Evolutionary conservation across 805 yeast species (phyloP).

Genomic region (Zygoascus ofunaensis): DNA sequence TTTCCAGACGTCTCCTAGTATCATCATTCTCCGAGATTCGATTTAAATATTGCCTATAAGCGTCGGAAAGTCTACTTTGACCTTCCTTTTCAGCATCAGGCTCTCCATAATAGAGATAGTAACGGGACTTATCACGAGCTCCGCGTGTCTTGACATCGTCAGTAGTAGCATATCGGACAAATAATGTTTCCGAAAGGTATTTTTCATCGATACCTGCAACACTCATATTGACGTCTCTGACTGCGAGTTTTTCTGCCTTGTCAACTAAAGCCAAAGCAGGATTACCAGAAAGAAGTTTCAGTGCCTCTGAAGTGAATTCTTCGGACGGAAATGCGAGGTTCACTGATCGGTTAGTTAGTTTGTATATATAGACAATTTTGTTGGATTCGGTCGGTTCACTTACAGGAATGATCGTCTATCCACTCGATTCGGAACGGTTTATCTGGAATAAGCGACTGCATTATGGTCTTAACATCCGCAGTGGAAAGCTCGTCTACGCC

Average conservation of each 20-base stretch:
- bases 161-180: constrained; percentile 41
- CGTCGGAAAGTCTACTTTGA: constrained; percentile 9
- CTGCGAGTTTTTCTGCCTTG: not conserved
- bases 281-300: not conserved
- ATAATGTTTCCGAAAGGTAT: not conserved
- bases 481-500: constrained; percentile 63
- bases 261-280: not conserved
- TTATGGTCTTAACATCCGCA: constrained; percentile 45
- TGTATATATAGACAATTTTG: too few relatives aligned
- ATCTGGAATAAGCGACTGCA: constrained; percentile 40
- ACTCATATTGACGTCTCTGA: not conserved
- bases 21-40: constrained; percentile 8
- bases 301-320: not conserved
- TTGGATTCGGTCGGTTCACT: too few relatives aligned
- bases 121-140: constrained; percentile 50
- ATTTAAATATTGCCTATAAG: constrained; percentile 5
- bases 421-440: constrained; percentile 40
- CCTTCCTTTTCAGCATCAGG: constrained; percentile 30
- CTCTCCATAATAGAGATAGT: constrained; percentile 63
- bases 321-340: constrained; percentile 3
- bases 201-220: not conserved
- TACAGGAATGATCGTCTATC: constrained; percentile 50
- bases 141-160: constrained; percentile 50
- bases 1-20: constrained; percentile 7
- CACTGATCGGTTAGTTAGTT: not conserved